Percentiles rank a stretch among this genome's conserved stretches.
Evolutionary conservation across 148 eudicot genomes (phyloP).

Genomic region (Rhododendron ferrugineum): DNA sequence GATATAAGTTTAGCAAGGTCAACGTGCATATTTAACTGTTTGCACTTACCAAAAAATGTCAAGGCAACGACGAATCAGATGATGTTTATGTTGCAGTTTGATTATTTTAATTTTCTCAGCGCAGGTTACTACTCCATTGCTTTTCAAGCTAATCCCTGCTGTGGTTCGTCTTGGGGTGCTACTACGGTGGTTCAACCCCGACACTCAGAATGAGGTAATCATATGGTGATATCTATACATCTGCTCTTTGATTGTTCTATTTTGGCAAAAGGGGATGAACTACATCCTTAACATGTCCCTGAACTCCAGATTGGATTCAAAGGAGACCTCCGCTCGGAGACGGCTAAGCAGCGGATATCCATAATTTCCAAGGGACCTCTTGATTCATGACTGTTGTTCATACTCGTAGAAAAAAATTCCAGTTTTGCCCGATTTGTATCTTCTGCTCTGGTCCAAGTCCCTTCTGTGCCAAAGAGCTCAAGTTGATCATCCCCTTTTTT

Average conservation of each 20-base stretch:
- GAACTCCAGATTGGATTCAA: constrained; percentile 12
- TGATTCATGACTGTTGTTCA: constrained; percentile 53
- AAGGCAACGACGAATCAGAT: not conserved
- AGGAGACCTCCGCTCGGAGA: constrained; percentile 14
- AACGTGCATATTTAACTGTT: not conserved
- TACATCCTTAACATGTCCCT: not conserved
- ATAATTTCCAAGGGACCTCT: constrained; percentile 67
- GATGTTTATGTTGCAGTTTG: not conserved
- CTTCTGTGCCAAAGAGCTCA: not conserved
- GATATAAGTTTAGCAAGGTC: not conserved
- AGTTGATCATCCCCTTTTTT: not conserved
- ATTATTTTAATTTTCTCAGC: not conserved
- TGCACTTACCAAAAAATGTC: not conserved
- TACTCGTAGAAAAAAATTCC: not conserved
- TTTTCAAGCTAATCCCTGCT: constrained; percentile 83
- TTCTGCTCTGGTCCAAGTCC: not conserved
- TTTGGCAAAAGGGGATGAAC: not conserved
- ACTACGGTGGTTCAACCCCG: constrained; percentile 76
- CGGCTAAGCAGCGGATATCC: constrained; percentile 51
- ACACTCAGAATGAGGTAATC: constrained; percentile 56
- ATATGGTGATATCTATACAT: not conserved
- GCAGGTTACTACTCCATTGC: constrained; percentile 93
- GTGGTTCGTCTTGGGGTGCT: constrained; percentile 80
- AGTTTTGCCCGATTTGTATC: not conserved
- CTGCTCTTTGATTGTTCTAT: not conserved